Conservation (phyloP, 441 rosid species). For the Mallotus repandus region DNA sequence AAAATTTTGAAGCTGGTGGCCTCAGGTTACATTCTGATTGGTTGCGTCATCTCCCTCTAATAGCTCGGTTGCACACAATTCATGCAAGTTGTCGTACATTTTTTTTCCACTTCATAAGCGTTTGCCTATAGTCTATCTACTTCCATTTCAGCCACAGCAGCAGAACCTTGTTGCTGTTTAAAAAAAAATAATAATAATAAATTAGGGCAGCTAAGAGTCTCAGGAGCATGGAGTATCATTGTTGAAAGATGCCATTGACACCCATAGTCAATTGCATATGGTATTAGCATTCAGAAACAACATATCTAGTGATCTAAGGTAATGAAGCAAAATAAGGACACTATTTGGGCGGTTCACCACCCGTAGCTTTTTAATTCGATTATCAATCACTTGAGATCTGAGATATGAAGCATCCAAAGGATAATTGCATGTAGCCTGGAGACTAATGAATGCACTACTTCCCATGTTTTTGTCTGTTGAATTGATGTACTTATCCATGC, state of each 20-base stretch:
- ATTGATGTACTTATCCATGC: slow-evolving; percentile 53
- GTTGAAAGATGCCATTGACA: neutral
- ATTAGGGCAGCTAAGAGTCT: neutral
- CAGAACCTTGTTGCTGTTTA: slow-evolving; percentile 49
- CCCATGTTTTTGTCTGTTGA: slow-evolving; percentile 39
- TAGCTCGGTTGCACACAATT: slow-evolving; percentile 48
- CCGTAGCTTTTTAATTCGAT: slow-evolving; percentile 71
- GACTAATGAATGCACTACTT: slow-evolving; percentile 36
- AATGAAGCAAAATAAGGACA: neutral
- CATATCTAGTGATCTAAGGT: no score
- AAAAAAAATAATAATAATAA: neutral
- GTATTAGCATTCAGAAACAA: neutral
- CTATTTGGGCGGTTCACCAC: slow-evolving; percentile 35
- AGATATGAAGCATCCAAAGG: slow-evolving; percentile 32
- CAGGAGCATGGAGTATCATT: neutral
- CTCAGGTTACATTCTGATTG: slow-evolving; percentile 23
- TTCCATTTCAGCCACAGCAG: slow-evolving; percentile 69
- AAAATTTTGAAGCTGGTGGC: slow-evolving; percentile 1
- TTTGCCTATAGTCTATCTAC: slow-evolving; percentile 46
- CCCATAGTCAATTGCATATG: neutral
- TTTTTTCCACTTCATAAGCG: slow-evolving; percentile 65
- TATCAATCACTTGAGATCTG: slow-evolving; percentile 42
- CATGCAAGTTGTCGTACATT: slow-evolving; percentile 55
- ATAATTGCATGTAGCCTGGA: slow-evolving; percentile 26
- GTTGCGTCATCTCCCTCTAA: slow-evolving; percentile 39